phyloP scores from a whole-genome alignment of 257 asterid genomes.

The Solanum stenotomum region DNA sequence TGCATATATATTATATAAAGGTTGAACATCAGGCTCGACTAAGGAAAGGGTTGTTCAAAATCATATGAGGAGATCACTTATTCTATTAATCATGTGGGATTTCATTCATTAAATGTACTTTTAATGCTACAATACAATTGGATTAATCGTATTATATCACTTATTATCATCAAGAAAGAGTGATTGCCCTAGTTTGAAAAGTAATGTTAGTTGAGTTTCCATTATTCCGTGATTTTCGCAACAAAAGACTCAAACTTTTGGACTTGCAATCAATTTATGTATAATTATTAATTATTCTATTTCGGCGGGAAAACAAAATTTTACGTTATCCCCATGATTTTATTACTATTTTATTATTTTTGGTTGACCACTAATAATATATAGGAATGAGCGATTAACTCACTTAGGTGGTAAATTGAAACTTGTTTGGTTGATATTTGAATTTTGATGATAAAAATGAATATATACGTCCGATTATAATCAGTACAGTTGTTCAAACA shows the following conservation, averaged over 20 bases:
- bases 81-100: not conserved
- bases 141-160: not conserved
- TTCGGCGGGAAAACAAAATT: not conserved
- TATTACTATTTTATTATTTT: not conserved
- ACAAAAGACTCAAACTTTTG: not conserved
- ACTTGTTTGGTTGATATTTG: not conserved
- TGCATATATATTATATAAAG: too few species aligned
- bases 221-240: constrained; percentile 25
- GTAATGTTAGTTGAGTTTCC: not conserved
- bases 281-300: not conserved
- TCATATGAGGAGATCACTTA: not conserved
- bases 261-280: not conserved
- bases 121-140: not conserved
- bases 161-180: not conserved
- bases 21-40: not conserved
- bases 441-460: not conserved
- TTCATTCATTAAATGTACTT: not conserved
- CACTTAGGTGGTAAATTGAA: not conserved
- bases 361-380: not conserved
- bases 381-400: not conserved
- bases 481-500: too few species aligned
- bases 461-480: too few species aligned
- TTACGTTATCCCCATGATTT: not conserved
- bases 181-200: not conserved
- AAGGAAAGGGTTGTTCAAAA: not conserved